phyloP scores from a whole-genome alignment of 306 rosid species.

The Prunus mongolica region DNA sequence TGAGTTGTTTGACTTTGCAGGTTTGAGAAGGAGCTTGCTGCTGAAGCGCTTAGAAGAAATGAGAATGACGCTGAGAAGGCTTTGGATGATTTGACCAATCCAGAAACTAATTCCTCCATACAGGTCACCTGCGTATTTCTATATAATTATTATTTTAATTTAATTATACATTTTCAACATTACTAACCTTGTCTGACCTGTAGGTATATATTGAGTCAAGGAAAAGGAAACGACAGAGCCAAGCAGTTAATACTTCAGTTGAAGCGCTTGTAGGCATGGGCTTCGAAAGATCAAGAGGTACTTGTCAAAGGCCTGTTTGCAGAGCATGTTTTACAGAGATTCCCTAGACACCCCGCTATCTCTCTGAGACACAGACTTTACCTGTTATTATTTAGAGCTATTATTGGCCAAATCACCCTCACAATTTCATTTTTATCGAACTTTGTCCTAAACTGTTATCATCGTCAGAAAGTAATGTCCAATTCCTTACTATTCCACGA shows the following conservation, averaged over 20 bases:
- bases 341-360: no score
- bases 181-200: conserved; percentile 22
- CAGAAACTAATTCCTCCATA: conserved; percentile 63
- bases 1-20: conserved; percentile 35
- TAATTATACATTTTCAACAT: neutral
- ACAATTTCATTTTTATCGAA: neutral
- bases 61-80: conserved; percentile 79
- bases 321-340: neutral
- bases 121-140: conserved; percentile 43
- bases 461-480: neutral
- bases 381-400: neutral
- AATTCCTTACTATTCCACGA: neutral
- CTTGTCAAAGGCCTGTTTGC: neutral
- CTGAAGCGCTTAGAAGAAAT: conserved; percentile 86
- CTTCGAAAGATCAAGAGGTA: conserved; percentile 80
- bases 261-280: conserved; percentile 65
- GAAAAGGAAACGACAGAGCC: conserved; percentile 54
- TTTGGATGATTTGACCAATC: conserved; percentile 81
- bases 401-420: neutral
- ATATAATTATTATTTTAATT: neutral
- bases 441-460: neutral
- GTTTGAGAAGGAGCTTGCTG: conserved; percentile 74
- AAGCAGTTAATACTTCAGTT: conserved; percentile 45
- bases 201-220: conserved; percentile 64
- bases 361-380: no score